Evolutionary conservation across 2,329 filamentous ascomycete species (phyloP).

Genomic region (Xylariales sp.): DNA sequence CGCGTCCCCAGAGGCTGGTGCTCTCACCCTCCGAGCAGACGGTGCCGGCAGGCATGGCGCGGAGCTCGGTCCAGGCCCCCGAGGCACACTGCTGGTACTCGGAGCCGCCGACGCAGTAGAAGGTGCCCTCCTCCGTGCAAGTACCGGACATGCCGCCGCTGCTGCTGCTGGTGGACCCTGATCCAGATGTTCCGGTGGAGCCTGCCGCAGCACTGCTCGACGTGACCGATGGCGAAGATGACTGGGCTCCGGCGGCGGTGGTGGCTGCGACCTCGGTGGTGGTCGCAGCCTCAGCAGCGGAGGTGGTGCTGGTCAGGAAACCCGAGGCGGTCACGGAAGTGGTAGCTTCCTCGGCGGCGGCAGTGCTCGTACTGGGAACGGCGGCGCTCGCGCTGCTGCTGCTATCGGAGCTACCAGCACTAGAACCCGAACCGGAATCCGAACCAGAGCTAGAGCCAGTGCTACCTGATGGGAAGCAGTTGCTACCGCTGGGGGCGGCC

Average conservation of each 20-base stretch:
- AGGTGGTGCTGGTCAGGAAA: not conserved
- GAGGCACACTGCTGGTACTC: slow-evolving; percentile 29
- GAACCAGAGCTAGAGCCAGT: slow-evolving; percentile 9
- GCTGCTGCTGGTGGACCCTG: no score
- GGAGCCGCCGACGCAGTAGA: slow-evolving; percentile 27
- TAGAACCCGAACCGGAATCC: slow-evolving; percentile 8
- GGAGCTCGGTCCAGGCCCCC: slow-evolving; percentile 23
- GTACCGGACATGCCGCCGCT: slow-evolving; percentile 20
- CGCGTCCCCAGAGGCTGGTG: slow-evolving; percentile 18
- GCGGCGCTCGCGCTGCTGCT: slow-evolving; percentile 2
- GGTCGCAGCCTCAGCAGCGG: not conserved
- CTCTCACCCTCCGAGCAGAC: slow-evolving; percentile 23
- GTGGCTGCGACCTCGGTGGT: no score
- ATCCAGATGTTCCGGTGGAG: not conserved
- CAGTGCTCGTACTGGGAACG: not conserved
- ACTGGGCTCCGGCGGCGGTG: no score
- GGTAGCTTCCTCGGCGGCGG: no score
- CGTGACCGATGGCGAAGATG: no score
- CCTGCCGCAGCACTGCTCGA: no score
- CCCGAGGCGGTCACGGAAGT: slow-evolving; percentile 2
- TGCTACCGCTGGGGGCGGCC: slow-evolving; percentile 14
- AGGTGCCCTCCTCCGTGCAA: slow-evolving; percentile 26
- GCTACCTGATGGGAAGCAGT: slow-evolving; percentile 23
- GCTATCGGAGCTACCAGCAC: not conserved
- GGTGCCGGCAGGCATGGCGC: slow-evolving; percentile 21